Percentiles rank a stretch among this genome's conserved stretches.
Conservation (phyloP, 805 yeast genomes). For the Yamadazyma philogaea region DNA sequence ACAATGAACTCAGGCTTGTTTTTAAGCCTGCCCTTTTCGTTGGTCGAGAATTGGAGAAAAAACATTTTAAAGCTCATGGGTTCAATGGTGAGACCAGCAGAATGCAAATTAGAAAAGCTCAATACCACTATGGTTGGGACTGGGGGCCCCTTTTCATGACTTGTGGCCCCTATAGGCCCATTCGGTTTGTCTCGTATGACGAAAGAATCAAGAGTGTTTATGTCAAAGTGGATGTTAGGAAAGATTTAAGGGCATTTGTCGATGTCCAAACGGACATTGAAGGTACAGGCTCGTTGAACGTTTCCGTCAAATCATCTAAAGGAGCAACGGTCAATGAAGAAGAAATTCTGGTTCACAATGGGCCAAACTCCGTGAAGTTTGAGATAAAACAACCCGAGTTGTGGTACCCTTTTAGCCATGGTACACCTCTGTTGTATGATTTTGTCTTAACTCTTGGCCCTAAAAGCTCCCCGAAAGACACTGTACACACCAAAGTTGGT, state of each 20-base stretch:
- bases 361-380: conserved; percentile 10
- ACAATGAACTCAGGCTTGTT: conserved; percentile 31
- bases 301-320: conserved; percentile 16
- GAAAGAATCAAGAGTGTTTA: conserved; percentile 17
- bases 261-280: conserved; percentile 13
- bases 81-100: conserved; percentile 46
- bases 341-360: neutral
- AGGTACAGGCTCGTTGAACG: neutral
- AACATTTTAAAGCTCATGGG: conserved; percentile 24
- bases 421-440: conserved; percentile 32
- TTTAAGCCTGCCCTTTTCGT: conserved; percentile 37
- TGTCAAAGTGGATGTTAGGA: conserved; percentile 15
- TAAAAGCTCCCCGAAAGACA: conserved; percentile 8
- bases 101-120: conserved; percentile 48
- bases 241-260: conserved; percentile 10
- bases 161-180: conserved; percentile 44
- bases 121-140: conserved; percentile 57
- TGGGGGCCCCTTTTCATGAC: conserved; percentile 50
- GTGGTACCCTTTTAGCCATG: conserved; percentile 43
- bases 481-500: conserved; percentile 28
- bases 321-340: conserved; percentile 9
- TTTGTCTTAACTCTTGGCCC: conserved; percentile 16
- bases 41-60: conserved; percentile 31
- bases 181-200: conserved; percentile 23
- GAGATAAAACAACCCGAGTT: conserved; percentile 26